phyloP scores from a whole-genome alignment of 1,139 yeast genomes.

The Debaryomyces robertsiae region DNA sequence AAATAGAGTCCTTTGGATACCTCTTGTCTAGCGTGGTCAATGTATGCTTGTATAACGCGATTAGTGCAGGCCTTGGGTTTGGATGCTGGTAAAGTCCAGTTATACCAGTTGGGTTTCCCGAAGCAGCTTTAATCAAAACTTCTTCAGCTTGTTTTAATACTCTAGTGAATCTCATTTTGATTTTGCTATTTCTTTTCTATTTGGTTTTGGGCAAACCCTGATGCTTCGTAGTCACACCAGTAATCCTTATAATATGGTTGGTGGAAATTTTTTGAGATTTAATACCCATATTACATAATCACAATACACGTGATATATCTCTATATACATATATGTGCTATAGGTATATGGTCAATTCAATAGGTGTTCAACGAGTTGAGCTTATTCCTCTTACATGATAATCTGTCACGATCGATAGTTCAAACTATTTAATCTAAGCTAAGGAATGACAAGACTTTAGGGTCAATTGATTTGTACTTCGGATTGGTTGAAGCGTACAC shows the following conservation, averaged over 20 bases:
- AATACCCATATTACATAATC: conserved; percentile 18
- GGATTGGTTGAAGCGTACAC: too few species aligned
- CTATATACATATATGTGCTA: neutral
- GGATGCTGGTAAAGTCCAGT: conserved; percentile 82
- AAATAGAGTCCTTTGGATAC: conserved; percentile 72
- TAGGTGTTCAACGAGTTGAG: too few species aligned
- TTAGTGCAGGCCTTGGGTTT: conserved; percentile 78
- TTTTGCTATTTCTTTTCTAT: conserved; percentile 3
- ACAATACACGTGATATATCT: conserved; percentile 12
- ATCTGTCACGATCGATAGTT: too few species aligned
- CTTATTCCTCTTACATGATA: too few species aligned
- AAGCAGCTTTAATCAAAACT: conserved; percentile 65
- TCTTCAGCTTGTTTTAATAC: conserved; percentile 55
- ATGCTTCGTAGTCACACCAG: too few species aligned
- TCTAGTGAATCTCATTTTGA: conserved; percentile 44
- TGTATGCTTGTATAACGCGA: conserved; percentile 71
- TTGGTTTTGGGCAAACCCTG: too few species aligned
- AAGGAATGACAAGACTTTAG: too few species aligned
- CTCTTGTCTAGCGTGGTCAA: conserved; percentile 56
- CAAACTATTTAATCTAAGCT: neutral
- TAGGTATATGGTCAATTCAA: neutral
- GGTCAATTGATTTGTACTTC: too few species aligned
- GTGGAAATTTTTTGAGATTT: conserved; percentile 18
- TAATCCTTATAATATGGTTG: conserved; percentile 28
- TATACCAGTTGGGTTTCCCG: conserved; percentile 77